phyloP scores from a whole-genome alignment of 1,139 yeast species.

The Candida albicans region DNA sequence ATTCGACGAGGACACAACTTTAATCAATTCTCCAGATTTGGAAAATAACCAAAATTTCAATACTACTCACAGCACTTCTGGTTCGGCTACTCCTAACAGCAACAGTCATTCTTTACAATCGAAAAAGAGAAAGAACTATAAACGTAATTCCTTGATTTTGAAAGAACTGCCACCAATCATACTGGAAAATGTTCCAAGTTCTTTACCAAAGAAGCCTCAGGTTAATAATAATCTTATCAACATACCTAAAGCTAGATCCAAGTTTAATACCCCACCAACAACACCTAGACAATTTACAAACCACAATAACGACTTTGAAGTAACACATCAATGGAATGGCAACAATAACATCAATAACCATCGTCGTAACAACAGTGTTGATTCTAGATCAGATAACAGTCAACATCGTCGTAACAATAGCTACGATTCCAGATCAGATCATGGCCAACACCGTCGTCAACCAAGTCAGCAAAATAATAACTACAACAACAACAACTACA shows the following conservation, averaged over 20 bases:
- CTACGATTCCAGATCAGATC: slow-evolving; percentile 9
- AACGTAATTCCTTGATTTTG: slow-evolving; percentile 24
- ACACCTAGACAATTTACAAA: slow-evolving; percentile 10
- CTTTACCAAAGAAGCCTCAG: slow-evolving; percentile 22
- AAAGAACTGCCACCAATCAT: slow-evolving; percentile 4
- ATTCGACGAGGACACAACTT: slow-evolving; percentile 35
- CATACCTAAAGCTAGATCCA: slow-evolving; percentile 9
- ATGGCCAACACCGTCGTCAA: slow-evolving; percentile 10
- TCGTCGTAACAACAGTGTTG: slow-evolving; percentile 3
- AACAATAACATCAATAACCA: slow-evolving; percentile 5
- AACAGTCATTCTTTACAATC: slow-evolving; percentile 20
- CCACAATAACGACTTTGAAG: slow-evolving; percentile 9
- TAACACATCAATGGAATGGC: slow-evolving; percentile 6
- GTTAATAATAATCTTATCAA: slow-evolving; percentile 17
- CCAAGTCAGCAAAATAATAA: slow-evolving; percentile 6
- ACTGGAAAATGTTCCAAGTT: slow-evolving; percentile 5
- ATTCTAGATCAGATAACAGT: slow-evolving; percentile 9
- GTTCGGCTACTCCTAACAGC: slow-evolving; percentile 12
- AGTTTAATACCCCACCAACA: slow-evolving; percentile 7
- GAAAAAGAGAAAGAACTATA: slow-evolving; percentile 29
- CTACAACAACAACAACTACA: slow-evolving; percentile 5
- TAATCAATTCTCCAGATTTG: slow-evolving; percentile 28
- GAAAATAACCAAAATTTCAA: slow-evolving; percentile 6
- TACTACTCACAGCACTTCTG: slow-evolving; percentile 6
- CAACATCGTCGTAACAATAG: slow-evolving; percentile 9